Evolutionary conservation across 2,329 filamentous ascomycete species (phyloP), one percentile per base, ranked within the genome.

Genomic region (Talaromyces amestolkiae): DNA sequence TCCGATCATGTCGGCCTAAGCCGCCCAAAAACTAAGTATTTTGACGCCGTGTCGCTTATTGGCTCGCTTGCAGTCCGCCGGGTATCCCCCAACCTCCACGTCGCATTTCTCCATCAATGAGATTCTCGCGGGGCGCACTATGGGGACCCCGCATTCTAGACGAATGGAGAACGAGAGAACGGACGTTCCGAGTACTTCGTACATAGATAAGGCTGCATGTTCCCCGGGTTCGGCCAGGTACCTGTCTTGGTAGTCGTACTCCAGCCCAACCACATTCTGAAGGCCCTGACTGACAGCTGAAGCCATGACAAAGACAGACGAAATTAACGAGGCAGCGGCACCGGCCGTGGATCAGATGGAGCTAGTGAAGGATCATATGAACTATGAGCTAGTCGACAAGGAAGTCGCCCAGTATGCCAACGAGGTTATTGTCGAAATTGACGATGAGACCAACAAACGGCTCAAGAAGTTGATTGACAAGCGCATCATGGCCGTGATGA

Each of bases 401-500:
- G 90, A 92, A 77, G 80, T 93, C 41, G 87, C 89, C 59, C 85
- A 88, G 73, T 93, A 93, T 78, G 85, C 87, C 33, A 82, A 82
- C 19, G 82, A 83, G 22, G 81, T 74, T 22, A 79, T 79, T 39
- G 37, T 59, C 22, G 37, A 59, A 27, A 43, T 59, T 15, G 56
- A 59, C 37, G 56, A 67, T n/a, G 53, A 47, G 53, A 67, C 66
- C 8, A 67, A 53, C 59, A 67, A 67, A 61, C 63, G 66, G 19
- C 60, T 67, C 13, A 61, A 65, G 37, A 58, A 64, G 60, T 54
- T 63, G 56, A 67, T 67, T 45, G 63, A 67, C 27, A 67, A 67
- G 33, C 66, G 66, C 10, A 58, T 67, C 10, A 49, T 67, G 59
- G 49, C 65, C 19, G 53, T 65, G 6, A 67, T 67, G 66, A 59